Evolutionary conservation across 2,329 filamentous ascomycete species (phyloP).

Genomic region (Venturia effusa): DNA sequence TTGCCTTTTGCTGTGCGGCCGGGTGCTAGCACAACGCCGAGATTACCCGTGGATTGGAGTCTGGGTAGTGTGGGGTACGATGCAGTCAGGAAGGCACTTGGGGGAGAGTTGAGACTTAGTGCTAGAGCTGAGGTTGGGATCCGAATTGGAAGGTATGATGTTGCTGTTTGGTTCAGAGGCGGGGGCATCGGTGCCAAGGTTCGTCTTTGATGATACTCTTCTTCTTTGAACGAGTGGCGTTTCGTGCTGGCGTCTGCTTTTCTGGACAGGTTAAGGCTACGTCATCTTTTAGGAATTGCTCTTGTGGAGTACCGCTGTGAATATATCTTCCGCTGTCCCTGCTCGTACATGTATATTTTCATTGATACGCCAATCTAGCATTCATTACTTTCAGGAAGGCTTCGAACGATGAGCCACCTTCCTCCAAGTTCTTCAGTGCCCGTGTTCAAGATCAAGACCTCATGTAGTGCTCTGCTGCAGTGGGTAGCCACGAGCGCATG

Average conservation of each 20-base stretch:
- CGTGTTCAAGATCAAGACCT: too few relatives aligned
- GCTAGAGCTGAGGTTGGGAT: constrained; percentile 67
- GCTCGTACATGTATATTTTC: too few relatives aligned
- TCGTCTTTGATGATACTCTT: neutral
- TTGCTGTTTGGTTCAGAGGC: constrained; percentile 46
- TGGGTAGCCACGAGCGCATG: too few relatives aligned
- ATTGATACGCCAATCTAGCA: too few relatives aligned
- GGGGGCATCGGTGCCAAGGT: constrained; percentile 37
- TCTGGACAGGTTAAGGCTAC: too few relatives aligned
- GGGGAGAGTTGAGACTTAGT: constrained; percentile 68
- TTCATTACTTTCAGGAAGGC: too few relatives aligned
- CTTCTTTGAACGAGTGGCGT: neutral
- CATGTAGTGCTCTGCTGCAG: too few relatives aligned
- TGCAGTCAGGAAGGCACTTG: constrained; percentile 66
- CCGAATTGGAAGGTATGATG: constrained; percentile 62
- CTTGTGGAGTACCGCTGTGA: too few relatives aligned
- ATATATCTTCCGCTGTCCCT: too few relatives aligned
- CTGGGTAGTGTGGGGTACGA: constrained; percentile 71
- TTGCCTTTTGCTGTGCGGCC: constrained; percentile 67
- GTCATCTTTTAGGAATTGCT: too few relatives aligned
- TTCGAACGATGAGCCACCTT: too few relatives aligned
- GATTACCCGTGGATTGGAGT: constrained; percentile 72
- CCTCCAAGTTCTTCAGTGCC: too few relatives aligned
- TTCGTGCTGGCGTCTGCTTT: neutral
- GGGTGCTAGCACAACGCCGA: constrained; percentile 60